Conservation (phyloP, 345 rosid species). For the Gossypium sturtianum region DNA sequence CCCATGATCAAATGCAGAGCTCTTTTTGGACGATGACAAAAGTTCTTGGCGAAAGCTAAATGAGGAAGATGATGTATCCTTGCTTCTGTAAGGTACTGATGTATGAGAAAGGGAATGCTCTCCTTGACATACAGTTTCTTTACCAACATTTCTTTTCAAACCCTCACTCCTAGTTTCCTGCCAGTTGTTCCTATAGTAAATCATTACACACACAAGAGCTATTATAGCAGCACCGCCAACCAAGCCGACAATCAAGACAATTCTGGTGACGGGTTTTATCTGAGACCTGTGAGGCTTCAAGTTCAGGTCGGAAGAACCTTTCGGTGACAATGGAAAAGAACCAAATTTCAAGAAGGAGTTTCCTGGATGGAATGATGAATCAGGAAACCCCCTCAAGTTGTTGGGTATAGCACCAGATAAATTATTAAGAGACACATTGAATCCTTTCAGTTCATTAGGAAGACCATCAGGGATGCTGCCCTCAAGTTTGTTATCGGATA, state of each 20-base stretch:
- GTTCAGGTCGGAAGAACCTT: slow-evolving; percentile 29
- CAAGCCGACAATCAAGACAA: slow-evolving; percentile 55
- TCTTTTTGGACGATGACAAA: slow-evolving; percentile 20
- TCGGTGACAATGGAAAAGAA: slow-evolving; percentile 30
- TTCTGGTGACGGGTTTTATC: slow-evolving; percentile 39
- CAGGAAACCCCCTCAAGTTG: slow-evolving; percentile 64
- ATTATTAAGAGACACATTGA: slow-evolving; percentile 67
- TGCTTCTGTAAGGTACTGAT: slow-evolving; percentile 31
- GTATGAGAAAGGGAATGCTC: slow-evolving; percentile 37
- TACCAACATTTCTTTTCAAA: slow-evolving; percentile 26
- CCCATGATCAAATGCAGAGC: slow-evolving; percentile 29
- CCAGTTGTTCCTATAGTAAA: slow-evolving; percentile 30
- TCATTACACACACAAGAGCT: slow-evolving; percentile 35
- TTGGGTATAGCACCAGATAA: slow-evolving; percentile 71
- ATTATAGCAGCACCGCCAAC: slow-evolving; percentile 41
- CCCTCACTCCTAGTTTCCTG: slow-evolving; percentile 21
- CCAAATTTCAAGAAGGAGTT: slow-evolving; percentile 51
- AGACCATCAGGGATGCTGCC: slow-evolving; percentile 66
- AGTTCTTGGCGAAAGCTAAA: slow-evolving; percentile 34
- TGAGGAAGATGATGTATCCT: slow-evolving; percentile 39
- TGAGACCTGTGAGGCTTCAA: slow-evolving; percentile 25
- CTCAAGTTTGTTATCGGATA: slow-evolving; percentile 60
- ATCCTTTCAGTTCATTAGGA: slow-evolving; percentile 49
- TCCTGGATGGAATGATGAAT: slow-evolving; percentile 82
- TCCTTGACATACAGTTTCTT: slow-evolving; percentile 24